phyloP scores from a whole-genome alignment of 2,329 filamentous ascomycete genomes.

The Monosporascus cannonballus region DNA sequence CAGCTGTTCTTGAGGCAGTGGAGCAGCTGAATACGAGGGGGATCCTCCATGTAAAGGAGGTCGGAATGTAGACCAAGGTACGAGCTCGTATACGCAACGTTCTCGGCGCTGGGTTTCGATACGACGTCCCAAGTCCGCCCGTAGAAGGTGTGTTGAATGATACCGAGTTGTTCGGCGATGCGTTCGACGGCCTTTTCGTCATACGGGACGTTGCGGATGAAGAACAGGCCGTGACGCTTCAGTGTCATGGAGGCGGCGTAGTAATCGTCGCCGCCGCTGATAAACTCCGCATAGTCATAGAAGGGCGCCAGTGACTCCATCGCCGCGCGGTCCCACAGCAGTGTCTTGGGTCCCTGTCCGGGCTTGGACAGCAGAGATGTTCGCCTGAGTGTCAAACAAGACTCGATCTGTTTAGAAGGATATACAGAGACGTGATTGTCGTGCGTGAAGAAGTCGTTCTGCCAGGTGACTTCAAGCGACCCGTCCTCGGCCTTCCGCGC shows the following conservation, averaged over 20 bases:
- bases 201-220: constrained; percentile 68
- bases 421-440: constrained; percentile 29
- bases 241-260: constrained; percentile 58
- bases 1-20: constrained; percentile 82
- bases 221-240: constrained; percentile 63
- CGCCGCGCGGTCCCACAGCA: constrained; percentile 25
- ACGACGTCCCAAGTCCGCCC: constrained; percentile 86
- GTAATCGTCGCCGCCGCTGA: constrained; percentile 53
- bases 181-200: constrained; percentile 58
- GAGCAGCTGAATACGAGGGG: constrained; percentile 78
- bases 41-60: constrained; percentile 74
- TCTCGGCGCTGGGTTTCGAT: constrained; percentile 75
- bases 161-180: constrained; percentile 69
- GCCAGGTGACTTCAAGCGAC: constrained; percentile 55
- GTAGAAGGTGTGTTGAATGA: constrained; percentile 82
- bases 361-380: too few relatives aligned
- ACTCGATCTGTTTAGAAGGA: constrained; percentile 9
- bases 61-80: constrained; percentile 90
- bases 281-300: constrained; percentile 67
- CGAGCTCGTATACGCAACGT: constrained; percentile 82
- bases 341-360: background rate
- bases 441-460: constrained; percentile 32
- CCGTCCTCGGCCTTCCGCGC: constrained; percentile 28
- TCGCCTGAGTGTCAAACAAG: constrained; percentile 8
- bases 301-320: constrained; percentile 38